Conservation (phyloP, 2,329 filamentous ascomycete genomes). For the Ascochyta koolunga region DNA sequence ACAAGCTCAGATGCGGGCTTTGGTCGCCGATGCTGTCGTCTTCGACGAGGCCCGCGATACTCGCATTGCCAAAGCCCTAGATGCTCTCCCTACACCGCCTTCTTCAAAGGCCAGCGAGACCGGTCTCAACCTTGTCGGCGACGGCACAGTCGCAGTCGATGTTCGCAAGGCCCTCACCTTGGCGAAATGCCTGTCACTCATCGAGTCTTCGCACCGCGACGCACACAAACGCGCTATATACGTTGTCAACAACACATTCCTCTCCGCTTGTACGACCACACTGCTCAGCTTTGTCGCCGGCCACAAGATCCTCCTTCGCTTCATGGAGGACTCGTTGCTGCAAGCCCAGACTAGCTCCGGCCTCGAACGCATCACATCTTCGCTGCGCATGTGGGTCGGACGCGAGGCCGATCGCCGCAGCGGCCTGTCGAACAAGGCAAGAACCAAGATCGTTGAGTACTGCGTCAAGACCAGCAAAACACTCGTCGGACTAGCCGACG, state of each 20-base stretch:
- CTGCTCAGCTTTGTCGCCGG: conserved; percentile 55
- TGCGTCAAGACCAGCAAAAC: conserved; percentile 53
- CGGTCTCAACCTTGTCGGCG: conserved; percentile 55
- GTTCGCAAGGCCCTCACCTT: conserved; percentile 64
- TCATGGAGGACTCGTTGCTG: conserved; percentile 42
- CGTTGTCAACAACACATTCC: conserved; percentile 49
- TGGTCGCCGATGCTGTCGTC: conserved; percentile 65
- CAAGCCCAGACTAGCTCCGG: conserved; percentile 45
- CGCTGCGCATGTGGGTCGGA: conserved; percentile 55
- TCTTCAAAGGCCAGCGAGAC: conserved; percentile 44
- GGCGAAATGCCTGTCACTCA: conserved; percentile 63
- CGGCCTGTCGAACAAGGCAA: conserved; percentile 48
- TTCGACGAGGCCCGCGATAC: conserved; percentile 58
- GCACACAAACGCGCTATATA: conserved; percentile 48
- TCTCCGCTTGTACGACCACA: conserved; percentile 49
- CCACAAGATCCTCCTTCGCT: conserved; percentile 49
- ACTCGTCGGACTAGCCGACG: conserved; percentile 47
- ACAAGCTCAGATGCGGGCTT: conserved; percentile 65
- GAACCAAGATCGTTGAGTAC: conserved; percentile 48
- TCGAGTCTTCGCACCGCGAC: conserved; percentile 46
- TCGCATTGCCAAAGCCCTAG: conserved; percentile 60
- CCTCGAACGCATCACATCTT: conserved; percentile 52
- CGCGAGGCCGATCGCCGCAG: conserved; percentile 50
- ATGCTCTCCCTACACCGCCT: conserved; percentile 56
- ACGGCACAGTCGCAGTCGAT: conserved; percentile 63